Base-by-base conservation (phyloP, 1,139 yeast genomes). In the Yamadazyma pseudoaaseri region DNA sequence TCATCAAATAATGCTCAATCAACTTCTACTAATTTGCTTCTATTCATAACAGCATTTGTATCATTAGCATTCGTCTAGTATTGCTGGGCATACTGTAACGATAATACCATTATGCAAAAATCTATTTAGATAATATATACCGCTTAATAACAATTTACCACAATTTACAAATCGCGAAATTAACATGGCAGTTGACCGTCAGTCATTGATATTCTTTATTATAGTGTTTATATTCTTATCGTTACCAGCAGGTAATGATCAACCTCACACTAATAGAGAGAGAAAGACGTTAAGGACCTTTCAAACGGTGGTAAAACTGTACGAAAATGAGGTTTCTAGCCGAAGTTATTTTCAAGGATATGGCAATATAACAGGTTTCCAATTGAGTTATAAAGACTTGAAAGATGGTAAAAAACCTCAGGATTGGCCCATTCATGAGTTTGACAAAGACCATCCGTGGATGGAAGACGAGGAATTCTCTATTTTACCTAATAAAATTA, bases 301-400 rank as follows among this genome's bases (percentile, higher is more conserved):
- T 42, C 61, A 67, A 30, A 54, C 60, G 9, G 62, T 62, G 31
- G 50, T 72, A 6, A 48, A 49, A 16, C 44, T 50, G 12, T 59
- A 64, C 16, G 54, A 55, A 8, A 45, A 54, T 3, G 55, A 58
- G 9, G 56, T 82, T 26, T 43, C 46, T 11, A 57, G 64, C 23
- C 62, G 76, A 25, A 64, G 71, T 2, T 80, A 73, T 52, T 39
- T 51, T 12, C 43, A 58, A 3, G 87, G 87, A 6, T 82, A 81
- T 52, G 85, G 84, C 1, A 82, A 85, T 47, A 55, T 86, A 8
- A 84, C 95, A 0, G 96, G 96, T 6, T 74, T 81, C 42, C 69
- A 65, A 49, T 58, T 79, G 37, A 79, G 83, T 31, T 85, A 81
- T 47, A 58, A 63, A 7, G 92, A 84, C 52, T 69, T 65, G 21